Percentiles rank a stretch among this genome's conserved stretches.
Evolutionary conservation across 169 alveolate genomes (phyloP).

Genomic region (Cryptosporidium viatorum): DNA sequence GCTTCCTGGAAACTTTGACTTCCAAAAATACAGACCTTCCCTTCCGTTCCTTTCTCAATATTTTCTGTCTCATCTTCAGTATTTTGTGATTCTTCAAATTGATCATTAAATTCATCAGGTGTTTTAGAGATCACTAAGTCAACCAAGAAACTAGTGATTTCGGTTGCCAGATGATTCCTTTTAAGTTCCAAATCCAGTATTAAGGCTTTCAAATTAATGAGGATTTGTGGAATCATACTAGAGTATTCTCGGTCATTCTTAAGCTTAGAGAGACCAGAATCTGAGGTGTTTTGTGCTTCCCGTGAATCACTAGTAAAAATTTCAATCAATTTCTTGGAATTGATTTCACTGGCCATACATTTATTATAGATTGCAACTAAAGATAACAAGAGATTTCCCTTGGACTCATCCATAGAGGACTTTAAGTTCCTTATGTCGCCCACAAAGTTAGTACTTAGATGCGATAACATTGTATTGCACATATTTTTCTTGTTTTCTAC

Average conservation of each 20-base stretch:
- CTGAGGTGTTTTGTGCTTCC: neutral
- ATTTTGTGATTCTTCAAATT: neutral
- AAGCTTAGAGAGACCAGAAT: neutral
- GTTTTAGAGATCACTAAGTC: conserved; percentile 5
- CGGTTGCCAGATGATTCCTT: conserved; percentile 37
- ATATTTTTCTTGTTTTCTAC: conserved; percentile 31
- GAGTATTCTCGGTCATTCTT: conserved; percentile 21
- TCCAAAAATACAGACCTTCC: neutral
- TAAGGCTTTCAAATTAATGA: conserved; percentile 22
- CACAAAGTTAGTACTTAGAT: conserved; percentile 39
- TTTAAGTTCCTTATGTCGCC: conserved; percentile 43
- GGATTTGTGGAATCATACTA: conserved; percentile 16
- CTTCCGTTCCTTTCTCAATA: neutral
- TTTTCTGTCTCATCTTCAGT: neutral
- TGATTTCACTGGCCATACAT: conserved; percentile 43
- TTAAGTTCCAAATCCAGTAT: conserved; percentile 56
- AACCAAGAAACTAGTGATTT: conserved; percentile 19
- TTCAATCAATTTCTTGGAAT: conserved; percentile 32
- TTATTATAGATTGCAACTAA: conserved; percentile 32
- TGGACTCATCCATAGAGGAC: conserved; percentile 9
- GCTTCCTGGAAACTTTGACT: conserved; percentile 31
- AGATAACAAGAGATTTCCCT: conserved; percentile 15
- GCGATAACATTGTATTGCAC: conserved; percentile 46
- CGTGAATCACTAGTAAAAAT: neutral
- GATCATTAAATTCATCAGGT: conserved; percentile 8